These are phyloP conservation scores for Cocos nucifera DNA, from an alignment of 176 grass and related monocot species.

Conservation along the genomic window DNA sequence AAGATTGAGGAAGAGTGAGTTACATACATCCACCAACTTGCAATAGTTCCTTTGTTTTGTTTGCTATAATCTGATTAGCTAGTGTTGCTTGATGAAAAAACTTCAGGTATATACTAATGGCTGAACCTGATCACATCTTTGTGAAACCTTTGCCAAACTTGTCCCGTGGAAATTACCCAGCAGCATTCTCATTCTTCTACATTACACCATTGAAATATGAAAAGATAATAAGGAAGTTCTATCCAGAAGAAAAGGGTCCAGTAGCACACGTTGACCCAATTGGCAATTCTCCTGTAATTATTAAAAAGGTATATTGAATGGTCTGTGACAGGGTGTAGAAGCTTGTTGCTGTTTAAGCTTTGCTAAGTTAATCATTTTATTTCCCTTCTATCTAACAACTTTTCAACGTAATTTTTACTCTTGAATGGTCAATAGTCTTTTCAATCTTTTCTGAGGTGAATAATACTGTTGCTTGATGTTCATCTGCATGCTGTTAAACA, in stretches of 20 bases:
- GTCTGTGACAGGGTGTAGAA: no score
- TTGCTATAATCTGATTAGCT: background rate
- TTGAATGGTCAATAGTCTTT: no score
- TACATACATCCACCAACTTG: constrained; percentile 1
- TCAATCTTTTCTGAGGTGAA: no score
- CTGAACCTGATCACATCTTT: constrained; percentile 96
- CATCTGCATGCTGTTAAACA: constrained; percentile 4
- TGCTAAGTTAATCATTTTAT: no score
- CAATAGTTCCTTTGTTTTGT: background rate
- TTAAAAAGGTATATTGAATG: constrained; percentile 60
- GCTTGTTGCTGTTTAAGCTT: no score
- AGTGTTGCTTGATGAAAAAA: constrained; percentile 20
- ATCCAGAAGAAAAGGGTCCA: constrained; percentile 78
- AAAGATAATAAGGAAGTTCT: constrained; percentile 85
- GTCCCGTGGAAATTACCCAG: constrained; percentile 53
- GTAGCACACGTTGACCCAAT: constrained; percentile 84
- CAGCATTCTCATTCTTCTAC: constrained; percentile 87
- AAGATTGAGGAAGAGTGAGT: constrained; percentile 79
- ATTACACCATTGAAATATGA: constrained; percentile 82
- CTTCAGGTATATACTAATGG: constrained; percentile 95
- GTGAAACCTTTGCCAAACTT: constrained; percentile 94
- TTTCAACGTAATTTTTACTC: background rate
- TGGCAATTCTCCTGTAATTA: constrained; percentile 96
- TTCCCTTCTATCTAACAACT: background rate
- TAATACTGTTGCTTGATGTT: no score